Base-by-base conservation (phyloP, 257 asterid genomes). In the Nicotiana benthamiana region DNA sequence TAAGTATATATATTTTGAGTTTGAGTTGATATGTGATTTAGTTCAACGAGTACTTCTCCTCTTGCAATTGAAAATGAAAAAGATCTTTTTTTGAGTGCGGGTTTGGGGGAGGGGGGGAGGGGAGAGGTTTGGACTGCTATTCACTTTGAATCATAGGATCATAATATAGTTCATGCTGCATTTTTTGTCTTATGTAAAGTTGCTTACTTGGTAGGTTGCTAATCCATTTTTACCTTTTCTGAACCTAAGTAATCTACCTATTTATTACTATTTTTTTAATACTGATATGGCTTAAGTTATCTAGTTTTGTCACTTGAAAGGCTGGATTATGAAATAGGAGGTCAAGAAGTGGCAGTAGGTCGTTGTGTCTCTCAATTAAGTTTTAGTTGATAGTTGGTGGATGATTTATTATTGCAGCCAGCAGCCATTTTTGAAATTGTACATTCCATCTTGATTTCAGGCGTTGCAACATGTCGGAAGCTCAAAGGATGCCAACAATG, bases 381-480 rank as follows among this genome's bases (percentile, higher is more conserved):
- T 72, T 72, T 72, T 51, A 51, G 56, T 51, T 51, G 56, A 51
- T 51, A 51, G 56, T 51, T 51, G 56, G 13, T 15, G 56, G 56
- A 15, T 51, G 16, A 51, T 3, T 51, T 51, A 12, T 48, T 24
- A 46, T 72, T 46, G 40, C 61, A 24, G 40, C 40, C 40, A 11
- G 16, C 9, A 48, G 24, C 43, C 78, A 24, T 8, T 24, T 46
- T 24, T 74, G 61, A 48, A 74, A 74, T 74, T 57, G 26, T 74
- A 26, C 26, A 74, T 74, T 43, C 4, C 36, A 26, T 79, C 48
- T 79, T 64, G 6, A 53, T 83, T 83, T 86, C 88, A 94, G 97
- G 86, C 80, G 80, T 81, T 57, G 51, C 85, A 86, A 85, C 84
- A 96, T 96, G 98, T 94, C 97, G 68, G 99, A 96, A 88, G 91